Base-by-base conservation (phyloP, 306 rosid genomes). In the Inga leiocalycina region DNA sequence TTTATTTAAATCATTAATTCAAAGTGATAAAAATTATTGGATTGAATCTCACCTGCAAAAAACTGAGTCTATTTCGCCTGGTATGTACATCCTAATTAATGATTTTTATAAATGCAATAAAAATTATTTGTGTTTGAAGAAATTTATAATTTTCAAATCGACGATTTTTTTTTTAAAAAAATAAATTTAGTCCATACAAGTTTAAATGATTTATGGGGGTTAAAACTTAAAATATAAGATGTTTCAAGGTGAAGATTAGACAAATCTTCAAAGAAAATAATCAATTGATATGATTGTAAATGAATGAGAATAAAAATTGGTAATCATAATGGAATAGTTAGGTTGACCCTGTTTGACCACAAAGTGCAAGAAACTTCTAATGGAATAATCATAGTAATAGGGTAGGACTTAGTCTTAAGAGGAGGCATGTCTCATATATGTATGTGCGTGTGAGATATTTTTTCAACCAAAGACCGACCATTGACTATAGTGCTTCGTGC, bases 401-500 rank as follows among this genome's bases (percentile, higher is more conserved):
- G 71, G 71, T 77, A 73, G 49, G 56, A 52, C 75, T 22, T 6
- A 45, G 56, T 4, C 6, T 7, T 17, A 39, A 52, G 62, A 70
- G 3, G 32, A 45, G 78, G 57, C 46, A 59, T 32, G 44, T 34
- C 51, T 72, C 3, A 6, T 2, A 20, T 7, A 2, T 39, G 68
- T 62, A 17, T 24, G 35, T 27, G 62, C 6, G 20, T 0, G 8
- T 24, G 43, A 5, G 43, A 39, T 6, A 39, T 6, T 6, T 6
- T 79, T 46, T 83, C 88, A 87, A 41, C 80, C 22, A 45, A 72
- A 45, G 76, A 71, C 75, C 20, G 70, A 64, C 70, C 70, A 14
- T 72, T 59, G 83, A 22, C 24, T 0, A 20, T 69, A 79, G 86
- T 79, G 90, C 75, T 79, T 34, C 80, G 75, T 71, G 75, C 54